Evolutionary conservation across 176 grass and related monocot genomes (phyloP), one percentile per base, ranked within the genome.

Genomic region (Puya raimondii): DNA sequence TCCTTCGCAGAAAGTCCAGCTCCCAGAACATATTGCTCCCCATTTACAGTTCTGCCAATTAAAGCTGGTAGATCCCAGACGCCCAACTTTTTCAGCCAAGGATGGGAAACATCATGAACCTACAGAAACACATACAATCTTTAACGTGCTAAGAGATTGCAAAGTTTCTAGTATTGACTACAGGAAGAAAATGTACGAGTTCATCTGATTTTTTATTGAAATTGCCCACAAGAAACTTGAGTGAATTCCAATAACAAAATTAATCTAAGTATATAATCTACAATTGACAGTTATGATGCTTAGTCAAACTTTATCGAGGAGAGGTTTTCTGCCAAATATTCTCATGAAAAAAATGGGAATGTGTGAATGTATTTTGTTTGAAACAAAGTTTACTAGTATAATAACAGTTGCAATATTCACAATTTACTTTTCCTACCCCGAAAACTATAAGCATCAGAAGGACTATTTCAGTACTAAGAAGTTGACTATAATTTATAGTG

Each of bases 1-100:
- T 97, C 89, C 77, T 87, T 83, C 29, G 84, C 82, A 65, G 82
- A 80, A 76, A 97, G 93, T 67, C 94, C 86, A 68, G 85, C 74
- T 77, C 80, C 87, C 51, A 92, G 67, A 83, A 97, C 81, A 54
- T 84, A 74, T 47, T 80, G 75, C 70, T 92, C 82, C 12, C 89
- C 89, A 33, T 85, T 76, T 49, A 81, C 66, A 0, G 64, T 81
- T 70, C 69, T 76, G 7, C 86, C 86, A 72, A 92, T 67, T 18
- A 97, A 48, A 49, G 89, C 82, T 6, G 94, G 89, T 20, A 90
- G 63, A 23, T 84, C 75, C 63, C 75, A 83, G 63, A 97, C 72
- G 0, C 94, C 94, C 22, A 97, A 82, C 10, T 73, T 82, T 84
- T 80, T 90, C 53, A 97, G 71, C 16, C 85, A 51, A 33, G 84